Conservation (phyloP, 2,329 filamentous ascomycete genomes). For the Pseudocercospora macadamiae region DNA sequence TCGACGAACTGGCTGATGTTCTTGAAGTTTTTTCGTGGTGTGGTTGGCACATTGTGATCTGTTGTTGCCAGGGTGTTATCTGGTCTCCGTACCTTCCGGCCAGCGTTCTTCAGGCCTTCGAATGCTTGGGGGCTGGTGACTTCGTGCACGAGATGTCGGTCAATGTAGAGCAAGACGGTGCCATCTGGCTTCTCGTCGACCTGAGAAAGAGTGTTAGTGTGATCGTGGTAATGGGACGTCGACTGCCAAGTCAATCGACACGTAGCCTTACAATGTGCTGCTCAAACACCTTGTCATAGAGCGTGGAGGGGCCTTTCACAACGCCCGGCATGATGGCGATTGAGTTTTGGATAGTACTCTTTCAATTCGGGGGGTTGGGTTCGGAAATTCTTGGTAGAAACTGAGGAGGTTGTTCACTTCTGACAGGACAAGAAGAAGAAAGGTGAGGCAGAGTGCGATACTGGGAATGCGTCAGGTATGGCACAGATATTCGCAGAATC, state of each 20-base stretch:
- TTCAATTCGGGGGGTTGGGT: background rate
- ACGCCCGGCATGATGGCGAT: conserved; percentile 36
- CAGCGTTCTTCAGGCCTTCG: conserved; percentile 88
- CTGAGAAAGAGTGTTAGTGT: conserved; percentile 17
- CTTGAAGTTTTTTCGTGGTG: conserved; percentile 88
- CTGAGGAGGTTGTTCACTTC: background rate
- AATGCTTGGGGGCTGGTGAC: conserved; percentile 99
- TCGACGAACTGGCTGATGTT: conserved; percentile 92
- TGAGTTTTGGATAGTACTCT: background rate
- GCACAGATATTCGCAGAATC: background rate
- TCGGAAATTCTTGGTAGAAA: background rate
- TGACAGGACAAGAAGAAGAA: background rate
- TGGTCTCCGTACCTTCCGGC: conserved; percentile 83
- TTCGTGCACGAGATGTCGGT: conserved; percentile 95
- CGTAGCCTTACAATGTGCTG: conserved; percentile 69
- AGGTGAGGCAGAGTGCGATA: background rate
- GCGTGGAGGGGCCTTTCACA: conserved; percentile 35
- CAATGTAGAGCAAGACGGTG: conserved; percentile 90
- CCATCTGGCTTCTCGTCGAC: conserved; percentile 92
- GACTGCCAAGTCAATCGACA: background rate
- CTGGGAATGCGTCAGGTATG: background rate
- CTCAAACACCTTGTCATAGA: conserved; percentile 95
- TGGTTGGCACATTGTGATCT: conserved; percentile 95
- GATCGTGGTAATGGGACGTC: no score
- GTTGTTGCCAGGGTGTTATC: conserved; percentile 97